A percentile compares a stretch with the other conserved stretches of the same genome.
Conservation (phyloP, 1,284 basidiomycete species). For the Cutaneotrichosporon sp. region DNA sequence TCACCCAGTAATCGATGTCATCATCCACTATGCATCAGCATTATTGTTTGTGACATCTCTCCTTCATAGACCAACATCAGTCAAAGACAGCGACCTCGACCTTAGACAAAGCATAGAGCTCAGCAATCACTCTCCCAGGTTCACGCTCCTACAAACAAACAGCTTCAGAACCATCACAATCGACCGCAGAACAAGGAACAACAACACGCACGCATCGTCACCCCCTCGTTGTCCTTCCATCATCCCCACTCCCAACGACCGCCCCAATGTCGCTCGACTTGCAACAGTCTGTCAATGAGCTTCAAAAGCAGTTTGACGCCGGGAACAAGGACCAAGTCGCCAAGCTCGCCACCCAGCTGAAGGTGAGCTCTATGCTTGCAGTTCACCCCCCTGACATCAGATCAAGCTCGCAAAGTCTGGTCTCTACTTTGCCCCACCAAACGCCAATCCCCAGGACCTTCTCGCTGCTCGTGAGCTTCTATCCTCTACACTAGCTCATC, state of each 20-base stretch:
- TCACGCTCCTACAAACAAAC: too few species aligned
- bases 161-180: too few species aligned
- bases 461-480: slow-evolving; percentile 42
- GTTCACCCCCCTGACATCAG: slow-evolving; percentile 18
- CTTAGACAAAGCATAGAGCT: not conserved
- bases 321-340: slow-evolving; percentile 29
- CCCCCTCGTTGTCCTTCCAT: not conserved
- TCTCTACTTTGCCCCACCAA: slow-evolving; percentile 46
- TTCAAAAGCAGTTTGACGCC: slow-evolving; percentile 35
- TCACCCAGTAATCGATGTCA: too few species aligned
- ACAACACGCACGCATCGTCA: slow-evolving; percentile 1
- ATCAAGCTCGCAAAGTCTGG: slow-evolving; percentile 46
- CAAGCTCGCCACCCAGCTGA: slow-evolving; percentile 36
- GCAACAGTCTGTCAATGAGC: slow-evolving; percentile 38
- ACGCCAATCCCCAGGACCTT: slow-evolving; percentile 40
- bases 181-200: too few species aligned
- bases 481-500: not conserved
- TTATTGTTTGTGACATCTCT: too few species aligned
- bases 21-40: too few species aligned
- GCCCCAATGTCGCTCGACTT: slow-evolving; percentile 39
- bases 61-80: too few species aligned
- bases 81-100: not conserved
- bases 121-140: not conserved
- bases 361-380: slow-evolving; percentile 26
- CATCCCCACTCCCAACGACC: slow-evolving; percentile 6